Percentiles rank a stretch among this genome's conserved stretches.
These are phyloP conservation scores for Umbelopsis sp. DNA, from an alignment of 192 early-diverging fungal species.

Conservation along the genomic window DNA sequence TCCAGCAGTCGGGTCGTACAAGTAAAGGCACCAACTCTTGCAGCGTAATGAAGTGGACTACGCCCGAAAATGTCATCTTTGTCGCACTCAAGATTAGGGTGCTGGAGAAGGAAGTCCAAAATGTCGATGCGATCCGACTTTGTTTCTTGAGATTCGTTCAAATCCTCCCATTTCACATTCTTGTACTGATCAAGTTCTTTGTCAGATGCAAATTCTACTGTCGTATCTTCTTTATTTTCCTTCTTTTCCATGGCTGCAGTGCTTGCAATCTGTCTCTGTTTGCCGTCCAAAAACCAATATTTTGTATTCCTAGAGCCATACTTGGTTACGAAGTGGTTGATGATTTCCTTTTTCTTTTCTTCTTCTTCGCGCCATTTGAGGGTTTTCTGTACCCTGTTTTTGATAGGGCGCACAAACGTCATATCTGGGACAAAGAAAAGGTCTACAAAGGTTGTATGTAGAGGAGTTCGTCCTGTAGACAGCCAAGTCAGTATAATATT, in stretches of 20 bases:
- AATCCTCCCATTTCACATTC: constrained; percentile 35
- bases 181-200: neutral
- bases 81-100: constrained; percentile 32
- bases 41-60: constrained; percentile 59
- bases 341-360: neutral
- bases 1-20: constrained; percentile 45
- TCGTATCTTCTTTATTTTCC: neutral
- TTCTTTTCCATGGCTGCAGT: neutral
- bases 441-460: constrained; percentile 52
- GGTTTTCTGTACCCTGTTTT: constrained; percentile 30
- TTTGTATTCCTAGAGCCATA: neutral
- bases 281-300: constrained; percentile 24
- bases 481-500: neutral
- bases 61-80: constrained; percentile 50
- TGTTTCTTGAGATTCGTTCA: too few species aligned
- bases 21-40: constrained; percentile 48
- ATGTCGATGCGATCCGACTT: constrained; percentile 57
- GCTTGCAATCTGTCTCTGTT: neutral
- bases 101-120: constrained; percentile 38
- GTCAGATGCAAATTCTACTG: neutral
- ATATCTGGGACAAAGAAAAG: constrained; percentile 44
- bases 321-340: neutral
- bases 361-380: too few species aligned
- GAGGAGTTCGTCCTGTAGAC: constrained; percentile 43
- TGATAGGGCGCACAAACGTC: constrained; percentile 15